Conservation (phyloP, 148 eudicot species). For the Persicaria tinctoria region DNA sequence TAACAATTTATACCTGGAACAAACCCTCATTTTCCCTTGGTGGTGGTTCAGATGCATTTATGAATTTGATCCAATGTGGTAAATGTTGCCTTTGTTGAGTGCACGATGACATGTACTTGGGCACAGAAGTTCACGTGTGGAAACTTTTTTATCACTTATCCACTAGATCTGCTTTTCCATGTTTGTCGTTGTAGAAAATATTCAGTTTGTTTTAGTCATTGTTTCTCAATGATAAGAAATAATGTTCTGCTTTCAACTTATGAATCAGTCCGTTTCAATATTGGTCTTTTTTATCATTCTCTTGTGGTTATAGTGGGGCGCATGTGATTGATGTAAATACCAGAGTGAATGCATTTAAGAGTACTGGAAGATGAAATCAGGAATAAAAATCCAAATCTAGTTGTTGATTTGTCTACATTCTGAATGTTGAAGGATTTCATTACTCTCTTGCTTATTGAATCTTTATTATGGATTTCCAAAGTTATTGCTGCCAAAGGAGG, state of each 20-base stretch:
- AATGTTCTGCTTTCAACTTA: neutral
- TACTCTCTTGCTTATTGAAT: neutral
- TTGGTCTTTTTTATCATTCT: neutral
- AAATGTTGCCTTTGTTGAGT: neutral
- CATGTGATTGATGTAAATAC: neutral
- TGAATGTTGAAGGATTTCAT: neutral
- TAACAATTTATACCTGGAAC: neutral
- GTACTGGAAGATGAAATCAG: slow-evolving; percentile 1
- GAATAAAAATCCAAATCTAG: neutral
- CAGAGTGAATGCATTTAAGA: neutral
- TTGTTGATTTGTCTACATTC: neutral
- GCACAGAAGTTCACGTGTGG: neutral
- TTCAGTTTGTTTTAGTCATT: neutral
- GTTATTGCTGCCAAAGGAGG: neutral
- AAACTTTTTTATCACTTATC: neutral
- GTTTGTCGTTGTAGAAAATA: neutral
- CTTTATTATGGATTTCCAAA: neutral
- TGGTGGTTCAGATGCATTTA: neutral
- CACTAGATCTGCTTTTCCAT: neutral
- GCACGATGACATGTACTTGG: neutral
- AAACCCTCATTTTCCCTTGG: neutral
- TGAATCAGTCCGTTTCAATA: neutral
- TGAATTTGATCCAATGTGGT: neutral
- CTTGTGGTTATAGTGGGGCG: neutral
- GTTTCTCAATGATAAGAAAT: neutral